Percentiles rank a stretch among this genome's conserved stretches.
Conservation (phyloP, 495 filamentous ascomycete species). For the Tuber umbilicatum region DNA sequence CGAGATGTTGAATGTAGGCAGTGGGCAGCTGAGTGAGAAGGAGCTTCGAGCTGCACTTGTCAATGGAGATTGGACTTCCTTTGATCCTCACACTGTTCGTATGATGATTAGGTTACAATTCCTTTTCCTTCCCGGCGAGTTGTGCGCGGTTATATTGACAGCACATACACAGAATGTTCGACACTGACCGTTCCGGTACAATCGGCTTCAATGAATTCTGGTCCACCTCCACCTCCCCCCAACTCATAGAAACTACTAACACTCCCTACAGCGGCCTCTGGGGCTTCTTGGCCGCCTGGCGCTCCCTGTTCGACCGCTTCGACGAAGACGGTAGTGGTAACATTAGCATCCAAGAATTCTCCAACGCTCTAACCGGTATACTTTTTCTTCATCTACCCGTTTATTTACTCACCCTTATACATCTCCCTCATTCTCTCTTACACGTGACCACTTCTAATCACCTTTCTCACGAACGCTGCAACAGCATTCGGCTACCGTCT, state of each 20-base stretch:
- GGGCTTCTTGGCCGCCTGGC: slow-evolving; percentile 91
- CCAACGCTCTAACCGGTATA: slow-evolving; percentile 66
- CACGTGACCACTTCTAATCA: background rate
- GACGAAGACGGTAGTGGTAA: slow-evolving; percentile 80
- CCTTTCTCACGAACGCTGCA: slow-evolving; percentile 10
- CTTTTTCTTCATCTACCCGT: background rate
- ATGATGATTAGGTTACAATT: slow-evolving; percentile 75
- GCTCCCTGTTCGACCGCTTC: slow-evolving; percentile 89
- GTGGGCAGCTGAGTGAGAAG: slow-evolving; percentile 72
- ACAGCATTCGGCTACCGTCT: slow-evolving; percentile 86
- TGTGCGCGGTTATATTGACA: slow-evolving; percentile 19
- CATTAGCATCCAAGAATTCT: slow-evolving; percentile 80
- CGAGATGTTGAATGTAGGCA: slow-evolving; percentile 47
- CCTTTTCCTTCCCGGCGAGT: background rate
- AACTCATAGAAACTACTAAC: slow-evolving; percentile 11
- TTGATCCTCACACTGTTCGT: slow-evolving; percentile 91
- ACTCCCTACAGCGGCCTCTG: slow-evolving; percentile 58
- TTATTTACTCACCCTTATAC: slow-evolving; percentile 1
- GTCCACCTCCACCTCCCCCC: slow-evolving; percentile 37
- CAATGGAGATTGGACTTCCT: slow-evolving; percentile 89
- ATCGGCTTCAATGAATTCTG: slow-evolving; percentile 96
- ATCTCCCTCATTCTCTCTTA: background rate
- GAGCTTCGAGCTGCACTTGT: slow-evolving; percentile 90
- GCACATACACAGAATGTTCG: slow-evolving; percentile 66
- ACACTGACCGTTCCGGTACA: slow-evolving; percentile 75